These are phyloP conservation scores for Biscogniauxia marginata DNA, from an alignment of 2,329 filamentous ascomycete species.

Conservation along the genomic window DNA sequence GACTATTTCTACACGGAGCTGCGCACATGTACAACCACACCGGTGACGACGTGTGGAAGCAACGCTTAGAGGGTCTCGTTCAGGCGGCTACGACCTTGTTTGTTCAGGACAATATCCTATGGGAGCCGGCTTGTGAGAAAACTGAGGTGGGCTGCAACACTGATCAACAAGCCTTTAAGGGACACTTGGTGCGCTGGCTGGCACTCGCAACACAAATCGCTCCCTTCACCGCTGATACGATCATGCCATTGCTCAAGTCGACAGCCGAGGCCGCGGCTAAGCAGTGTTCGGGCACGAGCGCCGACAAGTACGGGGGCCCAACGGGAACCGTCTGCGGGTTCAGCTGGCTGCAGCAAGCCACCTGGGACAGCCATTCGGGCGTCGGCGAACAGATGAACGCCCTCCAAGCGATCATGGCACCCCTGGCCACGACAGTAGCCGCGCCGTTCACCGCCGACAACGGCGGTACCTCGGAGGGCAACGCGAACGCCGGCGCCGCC, in stretches of 20 bases:
- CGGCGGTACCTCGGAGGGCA: conserved; percentile 28
- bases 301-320: conserved; percentile 18
- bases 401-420: conserved; percentile 48
- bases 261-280: conserved; percentile 40
- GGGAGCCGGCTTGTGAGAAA: conserved; percentile 56
- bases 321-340: conserved; percentile 45
- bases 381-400: conserved; percentile 57
- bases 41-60: conserved; percentile 44
- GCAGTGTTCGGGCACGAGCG: conserved; percentile 23
- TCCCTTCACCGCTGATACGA: conserved; percentile 23
- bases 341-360: conserved; percentile 44
- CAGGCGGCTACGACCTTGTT: conserved; percentile 38
- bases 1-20: conserved; percentile 34
- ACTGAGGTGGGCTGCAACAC: conserved; percentile 29
- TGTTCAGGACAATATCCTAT: conserved; percentile 50
- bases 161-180: conserved; percentile 39
- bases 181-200: conserved; percentile 47
- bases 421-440: conserved; percentile 34
- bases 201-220: conserved; percentile 39
- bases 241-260: conserved; percentile 24
- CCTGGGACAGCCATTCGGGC: conserved; percentile 49
- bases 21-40: conserved; percentile 41
- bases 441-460: conserved; percentile 14
- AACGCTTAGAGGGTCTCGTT: conserved; percentile 45
- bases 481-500: conserved; percentile 24